Conservation (phyloP, 352 stramenopile genomes). For the Blastocystis sp. region DNA sequence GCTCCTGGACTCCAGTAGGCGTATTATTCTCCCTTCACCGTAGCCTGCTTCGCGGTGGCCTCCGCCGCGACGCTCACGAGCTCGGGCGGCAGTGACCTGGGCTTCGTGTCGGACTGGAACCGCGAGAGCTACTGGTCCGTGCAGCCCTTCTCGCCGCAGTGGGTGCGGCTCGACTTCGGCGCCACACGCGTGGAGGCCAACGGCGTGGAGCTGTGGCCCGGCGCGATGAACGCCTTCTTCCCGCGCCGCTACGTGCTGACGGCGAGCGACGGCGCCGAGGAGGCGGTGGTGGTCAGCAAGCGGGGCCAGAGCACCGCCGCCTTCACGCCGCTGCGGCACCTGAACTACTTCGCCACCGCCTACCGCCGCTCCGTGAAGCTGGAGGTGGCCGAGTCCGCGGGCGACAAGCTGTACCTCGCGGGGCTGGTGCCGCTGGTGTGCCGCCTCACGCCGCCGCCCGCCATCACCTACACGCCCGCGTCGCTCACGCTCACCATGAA, state of each 20-base stretch:
- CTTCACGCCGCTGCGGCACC: neutral
- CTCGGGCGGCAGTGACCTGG: neutral
- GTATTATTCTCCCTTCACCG: neutral
- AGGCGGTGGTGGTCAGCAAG: neutral
- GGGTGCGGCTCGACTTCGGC: neutral
- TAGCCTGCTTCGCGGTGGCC: neutral
- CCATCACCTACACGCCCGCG: neutral
- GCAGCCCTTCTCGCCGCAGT: neutral
- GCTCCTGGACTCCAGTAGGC: neutral
- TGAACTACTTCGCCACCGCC: neutral
- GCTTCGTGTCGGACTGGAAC: neutral
- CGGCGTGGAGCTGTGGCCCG: neutral
- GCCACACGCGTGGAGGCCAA: neutral
- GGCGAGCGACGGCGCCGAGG: neutral
- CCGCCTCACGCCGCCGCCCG: neutral
- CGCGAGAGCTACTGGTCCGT: neutral
- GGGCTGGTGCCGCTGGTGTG: neutral
- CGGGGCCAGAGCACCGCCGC: neutral
- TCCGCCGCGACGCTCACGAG: neutral
- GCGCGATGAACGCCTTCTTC: neutral
- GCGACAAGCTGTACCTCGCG: neutral
- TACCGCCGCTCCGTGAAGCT: neutral
- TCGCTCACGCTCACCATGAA: neutral
- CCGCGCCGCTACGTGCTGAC: neutral
- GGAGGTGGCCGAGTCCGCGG: neutral